Evolutionary conservation across 495 filamentous ascomycete species (phyloP), one percentile per base, ranked within the genome.

Genomic region (Penicillium paradoxum): DNA sequence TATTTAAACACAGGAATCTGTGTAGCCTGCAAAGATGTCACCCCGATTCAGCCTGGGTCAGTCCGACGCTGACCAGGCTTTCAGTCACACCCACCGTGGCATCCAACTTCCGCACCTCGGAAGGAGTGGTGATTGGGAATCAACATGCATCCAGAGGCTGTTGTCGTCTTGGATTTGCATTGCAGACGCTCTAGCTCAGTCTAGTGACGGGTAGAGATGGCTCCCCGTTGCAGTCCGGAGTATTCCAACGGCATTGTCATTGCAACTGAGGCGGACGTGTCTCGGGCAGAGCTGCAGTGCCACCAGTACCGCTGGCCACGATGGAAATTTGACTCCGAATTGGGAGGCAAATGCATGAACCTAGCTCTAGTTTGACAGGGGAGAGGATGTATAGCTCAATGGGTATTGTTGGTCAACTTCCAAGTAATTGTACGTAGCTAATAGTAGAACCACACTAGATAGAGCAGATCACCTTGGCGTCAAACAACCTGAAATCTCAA

Each of bases 281-380:
- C 43, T 58, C 50, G 48, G 58, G 56, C 33, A 55, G n/a, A 37
- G 15, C 24, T 55, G 56, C 51, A 45, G 47, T 59, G 59, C 55
- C 51, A 56, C 53, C 21, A 55, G 34, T 29, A 9, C 44, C 43
- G 27, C 34, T 30, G 15, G 50, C n/a, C 15, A 24, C 27, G 34
- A 57, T 53, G 5, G 4, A 17, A 55, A 60, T 51, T 37, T 4
- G 19, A 17, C 24, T 24, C 17, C 33, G 42, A 25, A 59, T 15
- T 14, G 25, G 18, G 32, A 9, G 11, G 24, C 1, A 0, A 51
- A 46, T 40, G 8, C 17, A 56, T 29, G 34, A 22, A 41, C 21
- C 22, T 11, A 11, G 34, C 22, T 34, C 21, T 24, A 13, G 18
- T 7, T 22, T 3, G 14, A 24, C 7, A 47, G 30, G 8, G 19